Conservation (phyloP, 75 land plant genomes). For the Picea sitchensis region DNA sequence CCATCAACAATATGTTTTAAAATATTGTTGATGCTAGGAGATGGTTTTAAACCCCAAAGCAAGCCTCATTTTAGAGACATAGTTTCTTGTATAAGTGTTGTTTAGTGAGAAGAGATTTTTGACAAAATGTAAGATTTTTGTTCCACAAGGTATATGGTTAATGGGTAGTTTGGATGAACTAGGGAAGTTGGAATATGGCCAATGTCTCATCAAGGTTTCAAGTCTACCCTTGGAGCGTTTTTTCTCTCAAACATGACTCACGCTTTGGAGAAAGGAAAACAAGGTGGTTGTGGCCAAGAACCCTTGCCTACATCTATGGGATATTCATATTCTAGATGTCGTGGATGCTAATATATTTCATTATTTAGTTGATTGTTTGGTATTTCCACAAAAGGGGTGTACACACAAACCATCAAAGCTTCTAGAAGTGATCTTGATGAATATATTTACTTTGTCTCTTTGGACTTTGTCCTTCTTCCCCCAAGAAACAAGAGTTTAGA, state of each 20-base stretch:
- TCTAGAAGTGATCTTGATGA: slow-evolving; percentile 98
- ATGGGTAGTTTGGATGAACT: slow-evolving; percentile 33
- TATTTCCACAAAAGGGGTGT: slow-evolving; percentile 83
- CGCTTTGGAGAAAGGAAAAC: not conserved
- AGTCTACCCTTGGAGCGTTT: too few relatives aligned
- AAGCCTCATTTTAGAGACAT: too few relatives aligned
- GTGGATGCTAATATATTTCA: slow-evolving; percentile 74
- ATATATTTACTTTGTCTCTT: slow-evolving; percentile 84
- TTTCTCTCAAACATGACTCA: too few relatives aligned
- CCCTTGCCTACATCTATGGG: not conserved
- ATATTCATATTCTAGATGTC: slow-evolving; percentile 49
- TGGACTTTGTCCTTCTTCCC: slow-evolving; percentile 79
- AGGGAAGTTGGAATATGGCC: slow-evolving; percentile 69
- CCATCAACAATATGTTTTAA: too few relatives aligned
- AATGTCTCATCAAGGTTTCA: slow-evolving; percentile 26
- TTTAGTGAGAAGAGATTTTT: too few relatives aligned
- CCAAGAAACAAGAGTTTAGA: slow-evolving; percentile 52
- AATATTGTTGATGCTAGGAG: too few relatives aligned
- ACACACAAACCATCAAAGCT: slow-evolving; percentile 86
- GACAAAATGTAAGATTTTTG: too few relatives aligned
- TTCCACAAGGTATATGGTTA: too few relatives aligned
- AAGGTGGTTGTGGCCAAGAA: slow-evolving; percentile 77
- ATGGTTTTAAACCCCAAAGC: too few relatives aligned
- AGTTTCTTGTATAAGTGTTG: too few relatives aligned
- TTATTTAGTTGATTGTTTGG: slow-evolving; percentile 79